Evolutionary conservation across 2,329 filamentous ascomycete species (phyloP).

Genomic region (Trichophyton schoenleinii): DNA sequence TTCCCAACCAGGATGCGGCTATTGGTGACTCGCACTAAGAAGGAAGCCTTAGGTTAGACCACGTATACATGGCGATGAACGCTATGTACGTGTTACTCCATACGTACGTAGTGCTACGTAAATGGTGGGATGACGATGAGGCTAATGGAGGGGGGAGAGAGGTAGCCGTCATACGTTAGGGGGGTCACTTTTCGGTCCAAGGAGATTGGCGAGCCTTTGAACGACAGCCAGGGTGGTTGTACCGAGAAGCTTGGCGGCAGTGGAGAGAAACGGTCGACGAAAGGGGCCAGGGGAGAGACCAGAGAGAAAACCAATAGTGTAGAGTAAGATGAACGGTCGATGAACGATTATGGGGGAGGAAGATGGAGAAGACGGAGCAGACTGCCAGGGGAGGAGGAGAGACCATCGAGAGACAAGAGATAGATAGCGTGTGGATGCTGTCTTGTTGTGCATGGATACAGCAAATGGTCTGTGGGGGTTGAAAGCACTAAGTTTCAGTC

Average conservation of each 20-base stretch:
- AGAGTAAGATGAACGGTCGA: neutral
- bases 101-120: neutral
- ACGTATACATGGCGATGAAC: neutral
- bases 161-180: neutral
- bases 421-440: neutral
- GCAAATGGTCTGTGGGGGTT: neutral
- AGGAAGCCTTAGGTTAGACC: neutral
- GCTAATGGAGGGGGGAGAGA: neutral
- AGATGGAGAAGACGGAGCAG: neutral
- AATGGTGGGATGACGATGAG: neutral
- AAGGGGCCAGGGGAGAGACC: neutral
- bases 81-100: neutral
- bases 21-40: neutral
- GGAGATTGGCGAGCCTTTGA: neutral
- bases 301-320: neutral
- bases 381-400: neutral
- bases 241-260: slow-evolving; percentile 4
- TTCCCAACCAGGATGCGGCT: slow-evolving; percentile 1
- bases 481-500: neutral
- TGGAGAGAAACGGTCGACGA: neutral
- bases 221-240: neutral
- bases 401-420: neutral
- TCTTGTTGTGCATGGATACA: neutral
- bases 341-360: neutral
- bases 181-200: neutral